A percentile compares a stretch with the other conserved stretches of the same genome.
phyloP scores from a whole-genome alignment of 163 green algal genomes.

The Chloroidium sp. region DNA sequence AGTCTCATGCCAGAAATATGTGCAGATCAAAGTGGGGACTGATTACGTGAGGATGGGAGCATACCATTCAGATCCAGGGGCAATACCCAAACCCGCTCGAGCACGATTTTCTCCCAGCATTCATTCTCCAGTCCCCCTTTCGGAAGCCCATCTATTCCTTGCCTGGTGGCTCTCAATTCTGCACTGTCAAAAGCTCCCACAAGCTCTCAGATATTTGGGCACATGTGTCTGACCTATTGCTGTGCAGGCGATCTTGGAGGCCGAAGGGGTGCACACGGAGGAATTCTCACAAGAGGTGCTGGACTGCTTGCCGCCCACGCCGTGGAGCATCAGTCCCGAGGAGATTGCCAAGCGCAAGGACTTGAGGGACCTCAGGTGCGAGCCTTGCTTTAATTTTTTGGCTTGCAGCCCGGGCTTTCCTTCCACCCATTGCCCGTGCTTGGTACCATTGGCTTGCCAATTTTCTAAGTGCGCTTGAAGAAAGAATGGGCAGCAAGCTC shows the following conservation, averaged over 20 bases:
- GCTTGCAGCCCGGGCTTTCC: too few relatives aligned
- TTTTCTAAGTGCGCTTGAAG: neutral
- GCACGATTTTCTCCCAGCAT: neutral
- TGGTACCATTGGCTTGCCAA: neutral
- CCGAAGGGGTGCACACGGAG: conserved; percentile 37
- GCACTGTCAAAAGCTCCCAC: neutral
- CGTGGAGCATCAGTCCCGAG: conserved; percentile 57
- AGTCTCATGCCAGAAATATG: too few relatives aligned
- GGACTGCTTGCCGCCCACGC: conserved; percentile 62
- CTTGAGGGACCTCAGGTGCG: conserved; percentile 35
- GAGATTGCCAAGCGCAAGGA: conserved; percentile 58
- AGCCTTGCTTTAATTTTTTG: too few relatives aligned
- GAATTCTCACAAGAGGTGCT: conserved; percentile 40
- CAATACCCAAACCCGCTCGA: neutral
- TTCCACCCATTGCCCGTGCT: neutral
- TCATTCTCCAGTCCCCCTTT: too few relatives aligned
- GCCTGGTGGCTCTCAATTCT: neutral
- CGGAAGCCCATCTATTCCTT: neutral
- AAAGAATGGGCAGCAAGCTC: neutral
- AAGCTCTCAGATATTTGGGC: neutral
- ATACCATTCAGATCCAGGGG: neutral
- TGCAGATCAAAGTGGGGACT: too few relatives aligned
- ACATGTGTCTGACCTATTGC: neutral
- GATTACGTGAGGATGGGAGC: neutral
- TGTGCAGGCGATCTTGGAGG: conserved; percentile 48